Base-by-base conservation (phyloP, 805 yeast genomes). In the Lipomyces spencermartinsiae region DNA sequence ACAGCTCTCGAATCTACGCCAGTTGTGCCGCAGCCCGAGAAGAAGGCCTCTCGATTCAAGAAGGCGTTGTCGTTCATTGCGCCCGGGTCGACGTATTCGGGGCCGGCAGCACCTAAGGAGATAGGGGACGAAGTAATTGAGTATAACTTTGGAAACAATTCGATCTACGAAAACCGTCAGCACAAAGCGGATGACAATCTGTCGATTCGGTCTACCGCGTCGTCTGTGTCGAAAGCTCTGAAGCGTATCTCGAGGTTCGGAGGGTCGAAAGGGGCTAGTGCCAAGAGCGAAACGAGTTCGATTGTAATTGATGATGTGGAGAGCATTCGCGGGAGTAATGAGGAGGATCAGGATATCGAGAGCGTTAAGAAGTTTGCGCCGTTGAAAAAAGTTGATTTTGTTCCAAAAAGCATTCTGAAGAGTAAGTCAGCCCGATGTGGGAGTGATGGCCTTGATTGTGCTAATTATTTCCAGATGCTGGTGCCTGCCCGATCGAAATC, bases 211-310 rank as follows among this genome's bases (percentile, higher is more conserved):
- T 68, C 71, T 16, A 62, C 63, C 25, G 60, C 66, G 39, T 68
- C 71, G 49, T 49, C 71, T 3, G 64, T 68, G 29, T 68, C 71
- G 10, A 64, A 64, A 37, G 69, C 69, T 8, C n/a, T 65, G 31
- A 33, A 61, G 25, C 57, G 63, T 33, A 14, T 68, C 10, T 59
- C 69, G 10, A 16, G 10, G 49, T 22, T 34, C 16, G 59, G 63
- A 10, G 58, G 61, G 14, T 55, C 60, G 29, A 46, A 61, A 8
- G 60, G 31, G 34, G n/a, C 58, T 19, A 39, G 61, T n/a, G 25
- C 31, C 35, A 25, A 51, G 37, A 62, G 65, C 51, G 33, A 49
- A 54, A 33, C 62, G 12, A 25, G 16, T 25, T 43, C 55, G 35
- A n/a, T 39, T 7, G 7, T 5, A 14, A 5, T 46, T 10, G 61